These are phyloP conservation scores for Hypoxylon sp. DNA, from an alignment of 2,329 filamentous ascomycete genomes.

Conservation along the genomic window DNA sequence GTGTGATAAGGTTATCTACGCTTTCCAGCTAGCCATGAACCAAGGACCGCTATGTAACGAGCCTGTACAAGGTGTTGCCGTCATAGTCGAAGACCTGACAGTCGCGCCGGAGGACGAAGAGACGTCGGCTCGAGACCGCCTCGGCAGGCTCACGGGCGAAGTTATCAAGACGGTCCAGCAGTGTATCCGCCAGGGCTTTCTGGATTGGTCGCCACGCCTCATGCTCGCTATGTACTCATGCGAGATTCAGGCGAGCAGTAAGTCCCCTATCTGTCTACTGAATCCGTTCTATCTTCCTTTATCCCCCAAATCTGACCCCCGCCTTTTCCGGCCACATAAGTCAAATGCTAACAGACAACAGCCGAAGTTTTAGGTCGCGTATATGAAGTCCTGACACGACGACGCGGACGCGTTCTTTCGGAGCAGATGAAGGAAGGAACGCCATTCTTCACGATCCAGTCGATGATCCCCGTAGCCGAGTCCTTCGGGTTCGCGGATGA, in stretches of 20 bases:
- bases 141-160: slow-evolving; percentile 89
- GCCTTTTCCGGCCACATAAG: not conserved
- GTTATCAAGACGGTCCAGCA: slow-evolving; percentile 90
- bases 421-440: slow-evolving; percentile 96
- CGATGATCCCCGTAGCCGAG: slow-evolving; percentile 89
- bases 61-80: slow-evolving; percentile 91
- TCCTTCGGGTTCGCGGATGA: slow-evolving; percentile 97
- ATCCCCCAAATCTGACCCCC: not conserved
- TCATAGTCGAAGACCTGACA: slow-evolving; percentile 85
- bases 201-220: slow-evolving; percentile 96
- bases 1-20: slow-evolving; percentile 90
- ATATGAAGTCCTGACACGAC: slow-evolving; percentile 96
- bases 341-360: slow-evolving; percentile 51
- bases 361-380: slow-evolving; percentile 94
- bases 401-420: slow-evolving; percentile 87
- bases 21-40: slow-evolving; percentile 90
- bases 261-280: slow-evolving; percentile 48
- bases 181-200: slow-evolving; percentile 84
- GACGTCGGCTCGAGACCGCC: slow-evolving; percentile 70
- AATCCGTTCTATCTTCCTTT: not conserved
- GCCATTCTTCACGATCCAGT: slow-evolving; percentile 94
- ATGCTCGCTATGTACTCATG: slow-evolving; percentile 98
- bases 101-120: slow-evolving; percentile 67
- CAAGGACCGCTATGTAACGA: slow-evolving; percentile 94
- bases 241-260: slow-evolving; percentile 94